Evolutionary conservation across 2,329 filamentous ascomycete species (phyloP).

Genomic region (Ascochyta lentis): DNA sequence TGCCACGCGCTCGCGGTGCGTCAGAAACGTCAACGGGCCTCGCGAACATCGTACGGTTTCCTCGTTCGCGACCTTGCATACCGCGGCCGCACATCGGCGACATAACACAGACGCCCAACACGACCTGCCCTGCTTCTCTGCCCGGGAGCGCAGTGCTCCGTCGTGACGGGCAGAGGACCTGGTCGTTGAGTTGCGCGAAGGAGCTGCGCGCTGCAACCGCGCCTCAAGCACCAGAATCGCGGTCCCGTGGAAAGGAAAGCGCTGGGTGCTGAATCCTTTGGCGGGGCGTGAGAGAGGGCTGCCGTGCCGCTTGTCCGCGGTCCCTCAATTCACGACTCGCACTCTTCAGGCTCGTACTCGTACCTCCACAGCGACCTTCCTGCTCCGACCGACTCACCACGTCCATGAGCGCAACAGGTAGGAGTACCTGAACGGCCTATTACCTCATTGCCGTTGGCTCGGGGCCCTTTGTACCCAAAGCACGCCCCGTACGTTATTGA

Average conservation of each 20-base stretch:
- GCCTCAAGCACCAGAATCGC: neutral
- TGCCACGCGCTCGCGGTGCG: slow-evolving; percentile 14
- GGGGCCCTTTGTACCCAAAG: neutral
- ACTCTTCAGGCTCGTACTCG: slow-evolving; percentile 3
- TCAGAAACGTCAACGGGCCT: slow-evolving; percentile 16
- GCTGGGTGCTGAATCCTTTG: slow-evolving; percentile 4
- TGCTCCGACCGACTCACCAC: slow-evolving; percentile 13
- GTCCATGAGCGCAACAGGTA: neutral
- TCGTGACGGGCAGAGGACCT: neutral
- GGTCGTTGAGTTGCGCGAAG: neutral
- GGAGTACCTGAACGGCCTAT: neutral
- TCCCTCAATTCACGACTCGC: slow-evolving; percentile 1
- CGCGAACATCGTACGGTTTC: slow-evolving; percentile 14
- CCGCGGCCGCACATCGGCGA: slow-evolving; percentile 8
- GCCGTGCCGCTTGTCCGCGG: slow-evolving; percentile 8
- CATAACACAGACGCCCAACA: slow-evolving; percentile 1
- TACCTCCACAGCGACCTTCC: slow-evolving; percentile 4
- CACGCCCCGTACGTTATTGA: neutral
- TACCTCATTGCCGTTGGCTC: neutral
- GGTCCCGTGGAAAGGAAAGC: neutral
- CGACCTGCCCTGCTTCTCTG: neutral
- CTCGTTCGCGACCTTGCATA: slow-evolving; percentile 10
- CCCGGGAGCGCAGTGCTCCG: neutral
- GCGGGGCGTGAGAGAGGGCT: slow-evolving; percentile 2
- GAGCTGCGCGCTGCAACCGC: neutral